Percentiles rank a stretch among this genome's conserved stretches.
phyloP scores from a whole-genome alignment of 148 eudicot genomes.

The Gaultheria prostrata region DNA sequence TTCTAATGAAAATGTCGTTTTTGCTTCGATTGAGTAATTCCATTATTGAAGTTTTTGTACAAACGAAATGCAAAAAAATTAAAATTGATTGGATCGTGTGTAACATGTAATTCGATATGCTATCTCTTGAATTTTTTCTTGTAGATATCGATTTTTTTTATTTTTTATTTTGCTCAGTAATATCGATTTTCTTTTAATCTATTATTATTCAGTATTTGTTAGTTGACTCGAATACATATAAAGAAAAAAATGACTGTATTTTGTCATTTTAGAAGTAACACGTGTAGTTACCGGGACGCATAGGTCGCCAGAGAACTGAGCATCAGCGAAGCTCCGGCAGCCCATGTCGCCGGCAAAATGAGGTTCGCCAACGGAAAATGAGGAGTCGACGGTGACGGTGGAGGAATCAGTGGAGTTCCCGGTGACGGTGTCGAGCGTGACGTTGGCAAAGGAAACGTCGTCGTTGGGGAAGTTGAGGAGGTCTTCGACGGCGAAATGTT shows the following conservation, averaged over 20 bases:
- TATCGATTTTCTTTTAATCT: not conserved
- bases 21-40: not conserved
- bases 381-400: slow-evolving; percentile 48
- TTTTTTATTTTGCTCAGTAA: too few species aligned
- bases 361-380: slow-evolving; percentile 35
- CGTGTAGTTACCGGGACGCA: slow-evolving; percentile 55
- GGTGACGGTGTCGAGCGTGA: slow-evolving; percentile 15
- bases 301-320: slow-evolving; percentile 55
- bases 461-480: slow-evolving; percentile 75
- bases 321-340: slow-evolving; percentile 29
- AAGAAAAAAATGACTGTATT: too few species aligned
- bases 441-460: slow-evolving; percentile 34
- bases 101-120: not conserved
- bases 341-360: slow-evolving; percentile 15
- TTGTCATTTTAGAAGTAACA: not conserved
- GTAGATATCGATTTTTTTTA: not conserved
- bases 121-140: not conserved
- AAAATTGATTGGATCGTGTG: too few species aligned
- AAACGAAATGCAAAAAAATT: not conserved
- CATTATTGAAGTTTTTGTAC: not conserved
- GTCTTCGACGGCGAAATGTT: slow-evolving; percentile 71
- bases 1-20: too few species aligned
- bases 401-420: slow-evolving; percentile 50
- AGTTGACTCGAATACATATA: not conserved
- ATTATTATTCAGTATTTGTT: too few species aligned